These are phyloP conservation scores for Uronychia binucleata DNA, from an alignment of 73 alveolate genomes.

Conservation along the genomic window DNA sequence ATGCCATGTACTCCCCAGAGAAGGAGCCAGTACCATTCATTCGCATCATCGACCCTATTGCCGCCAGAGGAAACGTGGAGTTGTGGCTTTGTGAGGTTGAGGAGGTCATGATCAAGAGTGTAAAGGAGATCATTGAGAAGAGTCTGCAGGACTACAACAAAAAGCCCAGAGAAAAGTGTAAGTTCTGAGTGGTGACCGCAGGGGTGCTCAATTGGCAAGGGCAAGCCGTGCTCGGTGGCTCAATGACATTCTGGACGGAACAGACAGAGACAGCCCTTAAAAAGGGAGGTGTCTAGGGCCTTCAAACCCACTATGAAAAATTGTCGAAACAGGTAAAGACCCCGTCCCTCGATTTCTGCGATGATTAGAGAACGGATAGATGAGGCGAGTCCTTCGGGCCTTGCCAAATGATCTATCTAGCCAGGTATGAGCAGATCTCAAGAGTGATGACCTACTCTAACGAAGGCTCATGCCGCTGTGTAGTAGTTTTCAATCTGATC, in stretches of 20 bases:
- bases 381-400: not conserved
- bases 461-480: constrained; percentile 18
- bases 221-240: constrained; percentile 94
- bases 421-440: constrained; percentile 53
- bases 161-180: constrained; percentile 82
- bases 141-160: constrained; percentile 89
- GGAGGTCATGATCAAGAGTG: constrained; percentile 94
- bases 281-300: constrained; percentile 91
- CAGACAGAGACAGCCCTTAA: constrained; percentile 93
- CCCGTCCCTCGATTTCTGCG: not conserved
- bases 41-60: constrained; percentile 91
- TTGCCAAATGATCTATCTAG: constrained; percentile 34
- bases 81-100: constrained; percentile 98
- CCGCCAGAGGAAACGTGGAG: constrained; percentile 98
- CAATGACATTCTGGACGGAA: constrained; percentile 97
- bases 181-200: constrained; percentile 59
- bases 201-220: constrained; percentile 96
- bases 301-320: constrained; percentile 71
- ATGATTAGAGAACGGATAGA: constrained; percentile 3
- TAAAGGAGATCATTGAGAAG: constrained; percentile 80
- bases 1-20: constrained; percentile 95
- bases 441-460: constrained; percentile 14
- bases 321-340: constrained; percentile 43
- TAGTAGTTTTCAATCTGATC: constrained; percentile 51
- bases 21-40: constrained; percentile 97